These are phyloP conservation scores for Microcyclospora pomicola DNA, from an alignment of 2,329 filamentous ascomycete species.

Conservation along the genomic window DNA sequence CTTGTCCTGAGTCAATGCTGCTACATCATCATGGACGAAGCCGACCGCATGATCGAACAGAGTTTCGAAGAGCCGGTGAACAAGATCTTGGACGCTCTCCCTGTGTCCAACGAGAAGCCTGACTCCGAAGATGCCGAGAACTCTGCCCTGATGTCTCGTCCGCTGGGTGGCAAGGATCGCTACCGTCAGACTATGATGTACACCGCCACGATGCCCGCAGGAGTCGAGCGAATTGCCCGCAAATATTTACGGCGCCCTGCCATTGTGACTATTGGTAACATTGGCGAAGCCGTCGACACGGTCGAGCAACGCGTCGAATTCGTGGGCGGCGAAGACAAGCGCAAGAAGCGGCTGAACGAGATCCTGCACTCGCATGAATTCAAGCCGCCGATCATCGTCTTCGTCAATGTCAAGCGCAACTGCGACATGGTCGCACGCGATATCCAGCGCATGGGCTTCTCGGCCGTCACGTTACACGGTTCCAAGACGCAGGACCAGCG, in stretches of 20 bases:
- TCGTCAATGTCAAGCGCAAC: conserved; percentile 99
- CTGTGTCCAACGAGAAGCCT: conserved; percentile 86
- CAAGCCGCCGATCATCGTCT: conserved; percentile 85
- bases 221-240: conserved; percentile 89
- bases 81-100: conserved; percentile 89
- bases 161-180: conserved; percentile 58
- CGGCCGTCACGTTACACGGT: conserved; percentile 79
- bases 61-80: conserved; percentile 97
- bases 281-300: conserved; percentile 90
- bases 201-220: conserved; percentile 91
- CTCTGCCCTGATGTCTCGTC: conserved; percentile 66
- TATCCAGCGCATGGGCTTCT: conserved; percentile 88
- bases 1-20: conserved; percentile 92
- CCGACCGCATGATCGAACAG: conserved; percentile 96
- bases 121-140: conserved; percentile 88
- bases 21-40: conserved; percentile 99
- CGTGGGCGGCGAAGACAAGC: conserved; percentile 77
- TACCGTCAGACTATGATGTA: conserved; percentile 99
- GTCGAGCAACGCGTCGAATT: conserved; percentile 96
- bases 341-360: conserved; percentile 89
- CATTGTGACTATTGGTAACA: conserved; percentile 86
- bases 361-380: conserved; percentile 73
- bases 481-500: conserved; percentile 96
- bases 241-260: conserved; percentile 90
- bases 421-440: conserved; percentile 90